Evolutionary conservation across 164 flowering plant genomes (phyloP).

Genomic region (Nymphaea colorata): DNA sequence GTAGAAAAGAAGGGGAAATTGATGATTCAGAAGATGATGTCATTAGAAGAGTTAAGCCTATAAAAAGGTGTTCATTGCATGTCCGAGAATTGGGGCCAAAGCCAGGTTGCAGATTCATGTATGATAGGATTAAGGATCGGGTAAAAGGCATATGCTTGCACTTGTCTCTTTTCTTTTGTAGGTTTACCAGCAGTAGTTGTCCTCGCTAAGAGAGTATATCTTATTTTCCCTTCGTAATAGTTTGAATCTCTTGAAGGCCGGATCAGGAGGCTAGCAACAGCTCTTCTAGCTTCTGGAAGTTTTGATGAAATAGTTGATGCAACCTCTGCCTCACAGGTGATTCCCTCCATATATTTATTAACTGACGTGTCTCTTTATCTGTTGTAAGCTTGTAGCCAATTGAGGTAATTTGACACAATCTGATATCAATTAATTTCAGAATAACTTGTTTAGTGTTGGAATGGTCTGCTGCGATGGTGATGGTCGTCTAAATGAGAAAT

Average conservation of each 20-base stretch:
- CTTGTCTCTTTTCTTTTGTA: background rate
- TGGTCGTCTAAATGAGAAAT: constrained; percentile 88
- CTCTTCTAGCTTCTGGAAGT: constrained; percentile 43
- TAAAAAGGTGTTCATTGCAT: constrained; percentile 51
- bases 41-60: constrained; percentile 55
- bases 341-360: background rate
- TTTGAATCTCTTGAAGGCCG: constrained; percentile 68
- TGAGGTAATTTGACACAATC: background rate
- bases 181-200: background rate
- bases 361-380: background rate
- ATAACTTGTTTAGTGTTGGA: constrained; percentile 73
- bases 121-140: constrained; percentile 80
- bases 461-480: constrained; percentile 94
- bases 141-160: constrained; percentile 23
- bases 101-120: constrained; percentile 82
- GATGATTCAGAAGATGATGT: constrained; percentile 56
- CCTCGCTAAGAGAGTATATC: background rate
- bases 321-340: constrained; percentile 86
- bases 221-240: constrained; percentile 23
- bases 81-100: constrained; percentile 46
- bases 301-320: constrained; percentile 72
- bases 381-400: background rate
- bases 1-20: constrained; percentile 17
- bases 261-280: constrained; percentile 33
- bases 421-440: constrained; percentile 29